These are phyloP conservation scores for Sporothrix pseudoabietina DNA, from an alignment of 2,329 filamentous ascomycete genomes.

Conservation along the genomic window DNA sequence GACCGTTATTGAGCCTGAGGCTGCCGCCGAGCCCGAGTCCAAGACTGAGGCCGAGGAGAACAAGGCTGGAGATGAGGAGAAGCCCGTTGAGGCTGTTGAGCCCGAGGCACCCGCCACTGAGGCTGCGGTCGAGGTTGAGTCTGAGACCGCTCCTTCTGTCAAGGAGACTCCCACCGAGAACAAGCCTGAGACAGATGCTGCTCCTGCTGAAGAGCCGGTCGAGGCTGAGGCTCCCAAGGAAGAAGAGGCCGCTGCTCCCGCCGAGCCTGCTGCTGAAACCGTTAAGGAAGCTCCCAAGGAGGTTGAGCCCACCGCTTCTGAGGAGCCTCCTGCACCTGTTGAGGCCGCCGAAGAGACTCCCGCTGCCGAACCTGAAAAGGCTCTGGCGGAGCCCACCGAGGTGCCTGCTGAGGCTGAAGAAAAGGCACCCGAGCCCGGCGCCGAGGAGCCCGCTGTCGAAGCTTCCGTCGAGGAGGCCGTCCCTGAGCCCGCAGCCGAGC, in stretches of 20 bases:
- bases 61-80: neutral
- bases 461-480: no score
- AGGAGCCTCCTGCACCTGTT: conserved; percentile 5
- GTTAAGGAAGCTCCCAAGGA: conserved; percentile 23
- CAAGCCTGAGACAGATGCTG: neutral
- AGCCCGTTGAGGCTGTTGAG: neutral
- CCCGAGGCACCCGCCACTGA: neutral
- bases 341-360: neutral
- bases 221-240: neutral
- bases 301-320: neutral
- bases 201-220: conserved; percentile 1
- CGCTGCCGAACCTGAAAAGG: neutral
- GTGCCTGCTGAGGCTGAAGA: neutral
- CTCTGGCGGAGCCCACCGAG: neutral
- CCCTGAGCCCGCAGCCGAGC: neutral
- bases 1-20: no score
- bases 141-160: neutral
- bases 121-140: neutral
- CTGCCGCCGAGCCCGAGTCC: neutral
- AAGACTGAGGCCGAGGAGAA: neutral
- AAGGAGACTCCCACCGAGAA: neutral
- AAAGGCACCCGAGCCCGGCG: neutral
- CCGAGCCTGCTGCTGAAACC: neutral
- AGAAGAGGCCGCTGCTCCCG: neutral
- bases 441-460: neutral